Percentiles rank a stretch among this genome's conserved stretches.
Evolutionary conservation across 129 eudicot genomes (phyloP).

Genomic region (Flaveria brownii): DNA sequence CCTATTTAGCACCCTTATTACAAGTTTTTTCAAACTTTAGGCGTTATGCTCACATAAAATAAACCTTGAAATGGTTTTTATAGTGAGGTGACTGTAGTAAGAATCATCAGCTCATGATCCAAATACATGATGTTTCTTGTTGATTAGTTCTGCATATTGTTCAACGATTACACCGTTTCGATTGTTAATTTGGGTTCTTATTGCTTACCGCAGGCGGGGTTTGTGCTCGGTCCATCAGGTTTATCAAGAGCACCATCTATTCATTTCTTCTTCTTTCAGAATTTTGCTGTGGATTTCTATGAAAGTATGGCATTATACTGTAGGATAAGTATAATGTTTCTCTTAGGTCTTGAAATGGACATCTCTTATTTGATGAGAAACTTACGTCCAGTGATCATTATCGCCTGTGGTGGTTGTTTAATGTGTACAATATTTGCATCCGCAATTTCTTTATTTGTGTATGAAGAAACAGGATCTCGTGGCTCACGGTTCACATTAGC

Average conservation of each 20-base stretch:
- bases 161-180: neutral
- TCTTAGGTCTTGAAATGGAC: conserved; percentile 84
- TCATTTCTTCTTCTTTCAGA: conserved; percentile 59
- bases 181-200: neutral
- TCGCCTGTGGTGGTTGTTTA: conserved; percentile 57
- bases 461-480: conserved; percentile 50
- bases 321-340: conserved; percentile 72
- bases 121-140: neutral
- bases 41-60: conserved; percentile 11
- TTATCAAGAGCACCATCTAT: conserved; percentile 55
- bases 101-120: conserved; percentile 2
- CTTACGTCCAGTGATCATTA: conserved; percentile 51
- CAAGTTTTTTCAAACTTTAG: neutral
- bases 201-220: conserved; percentile 69
- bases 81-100: conserved; percentile 10
- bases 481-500: conserved; percentile 50
- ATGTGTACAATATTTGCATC: conserved; percentile 65
- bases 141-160: neutral
- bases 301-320: conserved; percentile 76
- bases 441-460: conserved; percentile 57
- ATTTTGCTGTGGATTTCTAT: conserved; percentile 64
- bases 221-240: conserved; percentile 82
- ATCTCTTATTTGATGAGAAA: conserved; percentile 65
- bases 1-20: too few species aligned
- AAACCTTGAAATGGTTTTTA: conserved; percentile 3